Evolutionary conservation across 177 flowering plant species (phyloP), one percentile per base, ranked within the genome.

Genomic region (Vitis hybrid): DNA sequence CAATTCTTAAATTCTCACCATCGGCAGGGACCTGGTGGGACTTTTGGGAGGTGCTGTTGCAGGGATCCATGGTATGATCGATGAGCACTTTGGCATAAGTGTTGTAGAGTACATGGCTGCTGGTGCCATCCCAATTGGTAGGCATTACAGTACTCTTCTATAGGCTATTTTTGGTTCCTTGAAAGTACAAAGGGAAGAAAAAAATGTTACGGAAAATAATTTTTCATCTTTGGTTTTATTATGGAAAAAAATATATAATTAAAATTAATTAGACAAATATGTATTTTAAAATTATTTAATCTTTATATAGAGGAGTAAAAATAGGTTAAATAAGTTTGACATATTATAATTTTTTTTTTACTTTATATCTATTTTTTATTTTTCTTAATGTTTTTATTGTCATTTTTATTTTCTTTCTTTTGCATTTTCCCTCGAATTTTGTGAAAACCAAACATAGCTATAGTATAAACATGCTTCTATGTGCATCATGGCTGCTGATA

Each of bases 101-200:
- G 90, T 90, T 14, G 97, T 95, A 15, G 99, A 95, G 79, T 95
- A 88, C 73, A 95, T 95, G 98, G 99, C 99, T 68, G 93, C 97
- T 2, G 99, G 99, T 10, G 93, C 99, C 54, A 85, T 95, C 67
- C 98, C 98, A 69, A 93, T 91, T 51, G 99, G 99, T 94, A 65
- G n/a, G 88, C 60, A 59, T 57, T 17, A 21, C 15, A 39, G 45
- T 39, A 6, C 45, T 39, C 45, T 39, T 39, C 45, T 39, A 1
- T 39, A 39, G 45, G 45, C 45, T 5, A 39, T 39, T 39, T 39
- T 39, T 39, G 45, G 0, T 39, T 39, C 45, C 45, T 39, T 1
- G 9, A 39, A 39, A 39, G 45, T 4, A 6, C 6, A 39, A 39
- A 7, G 1, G 8, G 2, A 39, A 7, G 45, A 39, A 39, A 39